These are phyloP conservation scores for Gentiana dahurica DNA, from an alignment of 257 asterid genomes.

Conservation along the genomic window DNA sequence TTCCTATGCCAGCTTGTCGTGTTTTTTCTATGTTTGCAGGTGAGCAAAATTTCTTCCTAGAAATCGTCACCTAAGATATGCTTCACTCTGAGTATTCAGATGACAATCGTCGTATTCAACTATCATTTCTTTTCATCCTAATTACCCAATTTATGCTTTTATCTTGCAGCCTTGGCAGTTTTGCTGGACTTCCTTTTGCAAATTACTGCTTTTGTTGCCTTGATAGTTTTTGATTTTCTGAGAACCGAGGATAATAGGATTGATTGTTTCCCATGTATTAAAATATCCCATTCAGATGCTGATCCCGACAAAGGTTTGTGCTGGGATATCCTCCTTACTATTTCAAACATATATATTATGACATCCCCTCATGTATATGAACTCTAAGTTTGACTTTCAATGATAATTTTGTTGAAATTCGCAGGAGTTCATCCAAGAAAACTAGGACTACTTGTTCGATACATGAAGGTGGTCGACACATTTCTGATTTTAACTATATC, in stretches of 20 bases:
- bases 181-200: constrained; percentile 95
- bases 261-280: constrained; percentile 89
- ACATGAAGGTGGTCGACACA: constrained; percentile 71
- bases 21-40: constrained; percentile 99
- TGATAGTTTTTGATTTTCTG: constrained; percentile 86
- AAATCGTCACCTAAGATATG: not conserved
- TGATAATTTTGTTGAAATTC: constrained; percentile 18
- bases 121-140: constrained; percentile 3
- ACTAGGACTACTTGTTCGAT: constrained; percentile 76
- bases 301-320: constrained; percentile 64
- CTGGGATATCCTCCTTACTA: too few relatives aligned
- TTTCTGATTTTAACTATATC: constrained; percentile 6
- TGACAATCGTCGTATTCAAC: too few relatives aligned
- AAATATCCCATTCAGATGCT: constrained; percentile 40
- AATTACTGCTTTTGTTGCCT: constrained; percentile 96
- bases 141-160: constrained; percentile 14
- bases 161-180: constrained; percentile 85
- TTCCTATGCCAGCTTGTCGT: constrained; percentile 98
- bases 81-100: too few relatives aligned
- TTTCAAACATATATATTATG: not conserved
- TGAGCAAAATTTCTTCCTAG: constrained; percentile 18
- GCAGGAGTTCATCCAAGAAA: constrained; percentile 62
- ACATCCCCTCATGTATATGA: constrained; percentile 2
- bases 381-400: constrained; percentile 14
- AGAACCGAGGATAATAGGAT: constrained; percentile 89